phyloP scores from a whole-genome alignment of 768 basidiomycete species.

The Chiua virens region DNA sequence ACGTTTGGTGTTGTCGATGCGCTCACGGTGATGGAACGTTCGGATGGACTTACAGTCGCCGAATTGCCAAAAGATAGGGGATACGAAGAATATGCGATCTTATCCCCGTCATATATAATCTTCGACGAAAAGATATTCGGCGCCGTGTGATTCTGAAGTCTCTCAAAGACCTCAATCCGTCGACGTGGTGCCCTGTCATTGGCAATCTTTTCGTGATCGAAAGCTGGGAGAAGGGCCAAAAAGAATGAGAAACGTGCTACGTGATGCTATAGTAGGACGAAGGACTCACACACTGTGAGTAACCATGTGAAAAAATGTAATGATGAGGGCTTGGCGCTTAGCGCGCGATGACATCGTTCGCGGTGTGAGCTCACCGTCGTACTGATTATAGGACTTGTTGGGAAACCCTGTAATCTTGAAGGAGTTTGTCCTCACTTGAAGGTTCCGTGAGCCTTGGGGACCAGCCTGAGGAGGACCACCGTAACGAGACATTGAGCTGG shows the following conservation, averaged over 20 bases:
- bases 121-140: constrained; percentile 41
- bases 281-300: constrained; percentile 27
- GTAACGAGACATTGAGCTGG: constrained; percentile 20
- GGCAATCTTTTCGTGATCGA: constrained; percentile 12
- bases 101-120: constrained; percentile 47
- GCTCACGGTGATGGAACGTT: not conserved
- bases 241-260: not conserved
- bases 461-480: constrained; percentile 7
- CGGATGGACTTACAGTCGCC: constrained; percentile 25
- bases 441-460: constrained; percentile 10
- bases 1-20: no score
- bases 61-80: constrained; percentile 32
- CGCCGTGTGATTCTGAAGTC: constrained; percentile 38
- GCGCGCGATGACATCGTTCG: constrained; percentile 3
- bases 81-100: constrained; percentile 40
- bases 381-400: constrained; percentile 27
- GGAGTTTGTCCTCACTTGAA: constrained; percentile 34
- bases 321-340: not conserved
- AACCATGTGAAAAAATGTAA: constrained; percentile 2
- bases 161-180: constrained; percentile 31
- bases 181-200: constrained; percentile 4
- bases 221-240: constrained; percentile 8
- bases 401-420: constrained; percentile 33
- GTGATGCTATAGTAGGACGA: not conserved
- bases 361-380: constrained; percentile 29